phyloP scores from a whole-genome alignment of 306 rosid species.

The Fragaria nilgerrensis region DNA sequence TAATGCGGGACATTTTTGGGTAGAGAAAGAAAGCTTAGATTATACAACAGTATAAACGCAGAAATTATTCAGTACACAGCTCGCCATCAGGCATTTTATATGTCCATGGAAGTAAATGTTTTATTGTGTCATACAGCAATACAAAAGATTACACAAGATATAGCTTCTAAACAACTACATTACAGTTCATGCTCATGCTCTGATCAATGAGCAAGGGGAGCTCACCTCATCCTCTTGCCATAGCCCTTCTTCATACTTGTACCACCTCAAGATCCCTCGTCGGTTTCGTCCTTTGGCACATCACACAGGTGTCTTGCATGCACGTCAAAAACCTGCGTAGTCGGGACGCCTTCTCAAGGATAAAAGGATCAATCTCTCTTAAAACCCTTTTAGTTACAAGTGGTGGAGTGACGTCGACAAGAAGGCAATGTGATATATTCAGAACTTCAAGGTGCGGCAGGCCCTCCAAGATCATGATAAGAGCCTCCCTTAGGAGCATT shows the following conservation, averaged over 20 bases:
- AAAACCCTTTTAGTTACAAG: slow-evolving; percentile 35
- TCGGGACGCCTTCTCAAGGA: slow-evolving; percentile 54
- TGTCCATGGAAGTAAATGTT: not conserved
- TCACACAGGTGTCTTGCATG: slow-evolving; percentile 59
- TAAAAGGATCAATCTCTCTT: slow-evolving; percentile 42
- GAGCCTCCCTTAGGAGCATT: slow-evolving; percentile 41
- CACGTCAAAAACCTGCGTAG: slow-evolving; percentile 54
- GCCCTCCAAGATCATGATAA: slow-evolving; percentile 49
- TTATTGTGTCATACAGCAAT: not conserved
- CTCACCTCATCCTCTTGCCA: slow-evolving; percentile 67
- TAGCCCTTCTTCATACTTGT: slow-evolving; percentile 65
- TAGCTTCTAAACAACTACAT: not conserved
- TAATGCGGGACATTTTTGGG: not conserved
- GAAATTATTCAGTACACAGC: not conserved
- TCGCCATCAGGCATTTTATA: not conserved
- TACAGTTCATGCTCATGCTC: slow-evolving; percentile 5
- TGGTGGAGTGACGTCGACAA: slow-evolving; percentile 44
- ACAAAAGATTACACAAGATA: slow-evolving; percentile 2
- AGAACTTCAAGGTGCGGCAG: slow-evolving; percentile 60
- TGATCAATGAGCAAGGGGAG: slow-evolving; percentile 50
- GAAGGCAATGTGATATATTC: slow-evolving; percentile 66
- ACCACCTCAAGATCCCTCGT: slow-evolving; percentile 83
- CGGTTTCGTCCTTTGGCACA: slow-evolving; percentile 65
- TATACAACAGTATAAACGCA: not conserved
- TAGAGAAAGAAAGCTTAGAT: not conserved